Percentiles rank a stretch among this genome's conserved stretches.
Evolutionary conservation across 2,329 filamentous ascomycete genomes (phyloP).

Genomic region (Fusarium sp.): DNA sequence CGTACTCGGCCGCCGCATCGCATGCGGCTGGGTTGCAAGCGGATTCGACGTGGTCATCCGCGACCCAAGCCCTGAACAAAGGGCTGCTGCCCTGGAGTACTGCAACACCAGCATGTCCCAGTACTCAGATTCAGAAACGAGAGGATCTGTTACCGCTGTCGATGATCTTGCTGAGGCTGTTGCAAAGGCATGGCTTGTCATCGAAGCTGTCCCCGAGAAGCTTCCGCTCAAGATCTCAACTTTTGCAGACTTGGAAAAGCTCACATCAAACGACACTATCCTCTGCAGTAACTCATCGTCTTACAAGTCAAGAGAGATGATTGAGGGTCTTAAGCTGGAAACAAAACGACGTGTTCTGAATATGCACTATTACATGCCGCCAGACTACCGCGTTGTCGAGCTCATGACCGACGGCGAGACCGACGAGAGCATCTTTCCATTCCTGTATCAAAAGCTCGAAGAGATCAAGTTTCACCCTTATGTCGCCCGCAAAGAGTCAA

Average conservation of each 20-base stretch:
- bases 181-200: conserved; percentile 8
- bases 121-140: background rate
- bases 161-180: background rate
- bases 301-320: conserved; percentile 18
- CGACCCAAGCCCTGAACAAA: conserved; percentile 11
- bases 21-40: conserved; percentile 19
- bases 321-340: background rate
- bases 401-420: conserved; percentile 16
- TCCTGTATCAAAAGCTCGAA: background rate
- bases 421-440: background rate
- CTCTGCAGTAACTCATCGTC: conserved; percentile 12
- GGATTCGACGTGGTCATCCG: conserved; percentile 15
- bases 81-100: conserved; percentile 1
- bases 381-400: conserved; percentile 2
- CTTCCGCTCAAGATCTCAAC: conserved; percentile 16
- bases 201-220: conserved; percentile 12
- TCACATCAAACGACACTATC: background rate
- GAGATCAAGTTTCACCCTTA: conserved; percentile 6
- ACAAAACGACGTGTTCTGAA: conserved; percentile 5
- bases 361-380: conserved; percentile 24
- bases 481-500: conserved; percentile 15
- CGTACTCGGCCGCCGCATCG: conserved; percentile 4
- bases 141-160: background rate
- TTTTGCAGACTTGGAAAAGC: conserved; percentile 5
- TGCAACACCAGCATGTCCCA: conserved; percentile 1